phyloP scores from a whole-genome alignment of 2,329 filamentous ascomycete species.

The Endoconidiophora polonica region DNA sequence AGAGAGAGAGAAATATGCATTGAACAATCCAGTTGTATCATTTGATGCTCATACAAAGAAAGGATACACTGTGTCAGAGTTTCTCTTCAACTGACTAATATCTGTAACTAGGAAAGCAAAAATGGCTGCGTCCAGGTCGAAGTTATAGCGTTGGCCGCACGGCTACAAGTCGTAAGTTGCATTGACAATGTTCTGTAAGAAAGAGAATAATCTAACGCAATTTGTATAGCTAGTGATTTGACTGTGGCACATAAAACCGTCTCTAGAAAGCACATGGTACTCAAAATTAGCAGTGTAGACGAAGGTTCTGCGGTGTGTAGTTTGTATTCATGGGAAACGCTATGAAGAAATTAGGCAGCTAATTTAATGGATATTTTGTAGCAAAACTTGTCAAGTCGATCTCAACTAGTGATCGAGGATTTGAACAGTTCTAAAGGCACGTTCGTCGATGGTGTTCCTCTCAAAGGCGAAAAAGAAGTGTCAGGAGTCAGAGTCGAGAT shows the following conservation, averaged over 20 bases:
- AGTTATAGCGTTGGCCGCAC: constrained; percentile 10
- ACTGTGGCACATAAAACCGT: constrained; percentile 67
- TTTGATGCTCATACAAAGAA: too few species aligned
- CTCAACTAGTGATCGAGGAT: constrained; percentile 59
- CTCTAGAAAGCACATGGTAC: constrained; percentile 72
- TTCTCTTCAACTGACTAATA: too few species aligned
- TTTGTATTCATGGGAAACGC: too few species aligned
- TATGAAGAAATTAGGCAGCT: too few species aligned
- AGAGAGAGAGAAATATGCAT: neutral
- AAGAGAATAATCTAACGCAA: too few species aligned
- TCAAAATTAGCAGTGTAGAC: constrained; percentile 50
- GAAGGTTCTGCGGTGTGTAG: constrained; percentile 47
- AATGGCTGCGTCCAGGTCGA: constrained; percentile 11
- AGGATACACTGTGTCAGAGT: too few species aligned
- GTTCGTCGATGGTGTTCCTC: constrained; percentile 52
- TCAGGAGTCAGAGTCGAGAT: constrained; percentile 42
- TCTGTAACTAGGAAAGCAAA: constrained; percentile 2
- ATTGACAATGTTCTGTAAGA: neutral
- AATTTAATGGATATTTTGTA: constrained; percentile 17
- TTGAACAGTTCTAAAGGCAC: constrained; percentile 75
- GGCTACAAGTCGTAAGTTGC: constrained; percentile 1
- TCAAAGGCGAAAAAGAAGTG: constrained; percentile 45
- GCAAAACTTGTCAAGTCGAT: constrained; percentile 48
- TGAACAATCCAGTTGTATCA: too few species aligned
- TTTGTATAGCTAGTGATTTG: constrained; percentile 39